Conservation (phyloP, 108 stramenopile genomes). For the Cyclotella choctawhatcheeana region DNA sequence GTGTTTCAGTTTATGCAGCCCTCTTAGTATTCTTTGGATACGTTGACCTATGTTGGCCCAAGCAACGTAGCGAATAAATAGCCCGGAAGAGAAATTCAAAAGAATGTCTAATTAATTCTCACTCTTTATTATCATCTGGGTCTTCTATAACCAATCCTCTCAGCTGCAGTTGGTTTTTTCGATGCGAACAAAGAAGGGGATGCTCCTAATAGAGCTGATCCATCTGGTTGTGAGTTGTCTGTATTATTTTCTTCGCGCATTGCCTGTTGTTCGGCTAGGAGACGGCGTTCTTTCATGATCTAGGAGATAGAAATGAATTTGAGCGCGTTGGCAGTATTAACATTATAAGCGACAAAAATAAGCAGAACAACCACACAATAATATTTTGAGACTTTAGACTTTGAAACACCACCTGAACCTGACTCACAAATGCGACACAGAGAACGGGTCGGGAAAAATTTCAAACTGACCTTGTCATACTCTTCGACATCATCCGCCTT, state of each 20-base stretch:
- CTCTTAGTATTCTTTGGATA: too few species aligned
- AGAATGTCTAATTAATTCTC: too few species aligned
- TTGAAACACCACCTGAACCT: too few species aligned
- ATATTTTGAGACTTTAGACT: too few species aligned
- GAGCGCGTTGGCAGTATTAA: not conserved
- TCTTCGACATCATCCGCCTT: conserved; percentile 90
- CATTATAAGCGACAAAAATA: not conserved
- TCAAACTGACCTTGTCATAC: conserved; percentile 73
- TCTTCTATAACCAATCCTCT: conserved; percentile 41
- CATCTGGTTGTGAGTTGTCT: not conserved
- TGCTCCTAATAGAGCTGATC: conserved; percentile 19
- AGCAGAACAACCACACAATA: not conserved
- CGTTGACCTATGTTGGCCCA: too few species aligned
- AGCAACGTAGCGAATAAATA: too few species aligned
- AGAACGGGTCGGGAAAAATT: too few species aligned
- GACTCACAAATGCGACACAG: too few species aligned
- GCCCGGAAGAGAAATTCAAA: too few species aligned
- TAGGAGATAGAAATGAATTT: not conserved
- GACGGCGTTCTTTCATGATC: conserved; percentile 45
- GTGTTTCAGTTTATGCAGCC: too few species aligned
- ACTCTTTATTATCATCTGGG: too few species aligned
- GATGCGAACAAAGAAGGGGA: conserved; percentile 29
- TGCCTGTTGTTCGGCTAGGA: conserved; percentile 32
- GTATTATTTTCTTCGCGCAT: conserved; percentile 18
- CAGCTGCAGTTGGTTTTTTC: conserved; percentile 33